Percentiles rank a stretch among this genome's conserved stretches.
These are phyloP conservation scores for Cladosporium austrohemisphaericum DNA, from an alignment of 2,329 filamentous ascomycete species.

Conservation along the genomic window DNA sequence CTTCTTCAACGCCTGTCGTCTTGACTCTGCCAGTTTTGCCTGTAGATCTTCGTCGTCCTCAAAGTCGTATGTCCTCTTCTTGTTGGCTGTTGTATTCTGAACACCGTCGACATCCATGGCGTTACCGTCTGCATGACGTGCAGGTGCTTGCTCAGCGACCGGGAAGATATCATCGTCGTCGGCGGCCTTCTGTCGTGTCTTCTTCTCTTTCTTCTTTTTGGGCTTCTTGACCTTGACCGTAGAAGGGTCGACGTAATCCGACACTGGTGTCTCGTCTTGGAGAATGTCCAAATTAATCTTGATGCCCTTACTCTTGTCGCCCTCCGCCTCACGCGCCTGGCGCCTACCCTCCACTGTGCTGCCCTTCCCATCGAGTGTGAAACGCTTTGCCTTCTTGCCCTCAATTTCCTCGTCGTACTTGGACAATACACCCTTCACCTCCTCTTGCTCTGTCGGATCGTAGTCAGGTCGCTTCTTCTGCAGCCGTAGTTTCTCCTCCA, in stretches of 20 bases:
- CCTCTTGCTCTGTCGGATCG: constrained; percentile 71
- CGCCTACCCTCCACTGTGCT: constrained; percentile 61
- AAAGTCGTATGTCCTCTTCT: constrained; percentile 64
- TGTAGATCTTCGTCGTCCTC: constrained; percentile 88
- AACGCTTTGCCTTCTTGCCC: constrained; percentile 81
- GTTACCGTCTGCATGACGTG: constrained; percentile 38
- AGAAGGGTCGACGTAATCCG: constrained; percentile 83
- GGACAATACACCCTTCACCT: constrained; percentile 66
- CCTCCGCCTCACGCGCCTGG: constrained; percentile 37
- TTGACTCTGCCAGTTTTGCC: constrained; percentile 75
- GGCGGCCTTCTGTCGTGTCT: constrained; percentile 63
- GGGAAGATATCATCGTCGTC: constrained; percentile 56
- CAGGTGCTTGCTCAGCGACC: constrained; percentile 24
- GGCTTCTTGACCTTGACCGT: constrained; percentile 92
- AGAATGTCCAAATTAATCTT: constrained; percentile 72
- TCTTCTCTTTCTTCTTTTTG: constrained; percentile 75
- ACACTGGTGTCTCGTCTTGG: constrained; percentile 62
- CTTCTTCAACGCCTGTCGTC: constrained; percentile 82
- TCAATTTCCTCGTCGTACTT: constrained; percentile 96
- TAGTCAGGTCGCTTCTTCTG: constrained; percentile 91
- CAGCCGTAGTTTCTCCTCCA: constrained; percentile 71
- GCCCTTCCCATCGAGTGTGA: constrained; percentile 78
- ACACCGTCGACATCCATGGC: constrained; percentile 72
- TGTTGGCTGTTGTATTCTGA: constrained; percentile 34
- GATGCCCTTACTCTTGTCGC: constrained; percentile 61